phyloP scores from a whole-genome alignment of 1,284 basidiomycete genomes.

The Trametes sp. region DNA sequence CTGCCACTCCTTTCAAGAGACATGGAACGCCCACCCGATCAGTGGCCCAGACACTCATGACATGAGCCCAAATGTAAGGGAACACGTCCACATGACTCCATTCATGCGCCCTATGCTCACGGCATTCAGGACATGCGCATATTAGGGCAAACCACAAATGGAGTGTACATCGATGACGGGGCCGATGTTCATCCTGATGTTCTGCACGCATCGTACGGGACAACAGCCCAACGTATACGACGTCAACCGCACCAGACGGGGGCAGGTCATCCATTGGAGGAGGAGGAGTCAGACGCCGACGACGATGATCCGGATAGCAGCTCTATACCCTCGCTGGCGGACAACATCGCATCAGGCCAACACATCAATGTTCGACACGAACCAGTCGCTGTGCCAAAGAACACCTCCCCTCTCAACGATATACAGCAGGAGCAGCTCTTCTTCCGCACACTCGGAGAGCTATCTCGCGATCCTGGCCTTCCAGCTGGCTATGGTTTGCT shows the following conservation, averaged over 20 bases:
- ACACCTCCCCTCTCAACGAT: background rate
- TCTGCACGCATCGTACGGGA: no score
- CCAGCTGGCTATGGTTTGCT: background rate
- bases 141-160: no score
- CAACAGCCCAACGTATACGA: background rate
- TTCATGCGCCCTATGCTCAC: background rate
- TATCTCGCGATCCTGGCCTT: background rate
- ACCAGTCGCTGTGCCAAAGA: background rate
- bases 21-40: background rate
- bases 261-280: background rate
- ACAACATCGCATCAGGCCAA: background rate
- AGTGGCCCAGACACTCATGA: background rate
- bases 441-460: background rate
- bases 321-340: no score
- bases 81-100: background rate
- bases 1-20: conserved; percentile 29
- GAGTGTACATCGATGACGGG: no score
- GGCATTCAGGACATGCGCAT: no score
- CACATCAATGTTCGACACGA: background rate
- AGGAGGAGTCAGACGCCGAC: background rate
- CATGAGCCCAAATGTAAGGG: background rate
- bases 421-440: background rate
- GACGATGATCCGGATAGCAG: no score
- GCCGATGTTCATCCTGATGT: no score
- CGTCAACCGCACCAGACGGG: background rate